Evolutionary conservation across 2,329 filamentous ascomycete species (phyloP).

Genomic region (Neonectria faginata): DNA sequence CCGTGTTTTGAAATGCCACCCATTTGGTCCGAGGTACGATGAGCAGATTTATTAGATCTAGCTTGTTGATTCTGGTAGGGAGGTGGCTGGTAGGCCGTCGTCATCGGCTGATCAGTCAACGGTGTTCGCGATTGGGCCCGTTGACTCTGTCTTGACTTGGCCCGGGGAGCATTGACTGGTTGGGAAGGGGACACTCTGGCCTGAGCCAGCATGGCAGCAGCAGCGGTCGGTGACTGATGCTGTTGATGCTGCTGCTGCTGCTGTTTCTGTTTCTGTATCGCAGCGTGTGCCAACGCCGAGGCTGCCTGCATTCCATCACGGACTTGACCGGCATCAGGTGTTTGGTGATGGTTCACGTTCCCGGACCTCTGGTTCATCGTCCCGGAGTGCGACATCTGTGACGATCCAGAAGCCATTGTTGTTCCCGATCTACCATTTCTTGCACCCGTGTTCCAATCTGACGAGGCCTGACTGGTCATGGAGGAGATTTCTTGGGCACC

Average conservation of each 20-base stretch:
- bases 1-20: constrained; percentile 34
- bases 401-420: constrained; percentile 30
- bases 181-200: constrained; percentile 50
- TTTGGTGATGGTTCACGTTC: constrained; percentile 23
- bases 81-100: constrained; percentile 34
- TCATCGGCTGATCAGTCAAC: constrained; percentile 34
- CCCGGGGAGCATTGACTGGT: constrained; percentile 40
- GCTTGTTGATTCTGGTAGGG: constrained; percentile 29
- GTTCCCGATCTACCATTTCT: constrained; percentile 17
- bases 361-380: constrained; percentile 16
- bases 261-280: constrained; percentile 38
- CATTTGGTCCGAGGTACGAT: constrained; percentile 29
- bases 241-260: constrained; percentile 26
- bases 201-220: constrained; percentile 48
- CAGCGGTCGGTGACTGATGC: constrained; percentile 44
- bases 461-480: constrained; percentile 28
- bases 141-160: constrained; percentile 52
- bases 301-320: constrained; percentile 21
- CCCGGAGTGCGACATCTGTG: constrained; percentile 29
- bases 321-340: constrained; percentile 26
- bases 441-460: constrained; percentile 31
- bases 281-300: constrained; percentile 27
- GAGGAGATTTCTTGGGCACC: constrained; percentile 16
- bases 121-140: constrained; percentile 49
- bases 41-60: constrained; percentile 17